Conservation (phyloP, 352 stramenopile species). For the Phytopythium mirpurense region DNA sequence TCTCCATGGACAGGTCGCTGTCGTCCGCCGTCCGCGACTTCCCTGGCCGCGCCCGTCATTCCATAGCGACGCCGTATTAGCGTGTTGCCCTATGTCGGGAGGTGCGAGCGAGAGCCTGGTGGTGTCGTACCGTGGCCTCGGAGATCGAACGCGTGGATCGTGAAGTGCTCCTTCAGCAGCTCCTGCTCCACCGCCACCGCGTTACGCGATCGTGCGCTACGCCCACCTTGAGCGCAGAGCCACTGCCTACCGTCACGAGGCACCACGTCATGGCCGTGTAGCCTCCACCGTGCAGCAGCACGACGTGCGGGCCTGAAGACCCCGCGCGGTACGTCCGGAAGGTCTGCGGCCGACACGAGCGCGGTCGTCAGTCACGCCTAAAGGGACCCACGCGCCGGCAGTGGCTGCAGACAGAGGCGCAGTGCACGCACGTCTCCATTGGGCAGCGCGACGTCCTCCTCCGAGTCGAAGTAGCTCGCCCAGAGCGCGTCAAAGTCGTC, state of each 20-base stretch:
- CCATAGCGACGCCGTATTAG: not conserved
- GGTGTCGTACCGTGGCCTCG: slow-evolving; percentile 79
- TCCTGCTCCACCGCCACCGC: slow-evolving; percentile 35
- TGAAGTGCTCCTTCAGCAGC: slow-evolving; percentile 67
- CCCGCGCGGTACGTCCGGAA: slow-evolving; percentile 80
- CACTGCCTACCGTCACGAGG: slow-evolving; percentile 46
- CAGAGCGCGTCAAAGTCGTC: slow-evolving; percentile 39
- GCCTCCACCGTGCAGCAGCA: slow-evolving; percentile 81
- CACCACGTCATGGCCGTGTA: slow-evolving; percentile 88
- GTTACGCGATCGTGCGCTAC: not conserved
- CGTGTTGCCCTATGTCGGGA: too few relatives aligned
- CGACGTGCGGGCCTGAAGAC: slow-evolving; percentile 55
- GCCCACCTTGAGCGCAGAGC: not conserved
- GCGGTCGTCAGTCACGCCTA: not conserved
- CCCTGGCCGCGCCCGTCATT: slow-evolving; percentile 12
- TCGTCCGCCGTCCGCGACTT: slow-evolving; percentile 56
- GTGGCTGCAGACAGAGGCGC: too few relatives aligned
- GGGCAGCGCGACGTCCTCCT: slow-evolving; percentile 49
- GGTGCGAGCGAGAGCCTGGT: too few relatives aligned
- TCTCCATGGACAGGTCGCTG: slow-evolving; percentile 65
- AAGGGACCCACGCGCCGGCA: not conserved
- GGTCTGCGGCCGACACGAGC: slow-evolving; percentile 36
- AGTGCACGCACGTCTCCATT: slow-evolving; percentile 53
- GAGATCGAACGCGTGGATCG: slow-evolving; percentile 81
- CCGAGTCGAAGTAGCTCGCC: slow-evolving; percentile 71